Conservation (phyloP, 345 rosid genomes). For the Citrus unshiu region DNA sequence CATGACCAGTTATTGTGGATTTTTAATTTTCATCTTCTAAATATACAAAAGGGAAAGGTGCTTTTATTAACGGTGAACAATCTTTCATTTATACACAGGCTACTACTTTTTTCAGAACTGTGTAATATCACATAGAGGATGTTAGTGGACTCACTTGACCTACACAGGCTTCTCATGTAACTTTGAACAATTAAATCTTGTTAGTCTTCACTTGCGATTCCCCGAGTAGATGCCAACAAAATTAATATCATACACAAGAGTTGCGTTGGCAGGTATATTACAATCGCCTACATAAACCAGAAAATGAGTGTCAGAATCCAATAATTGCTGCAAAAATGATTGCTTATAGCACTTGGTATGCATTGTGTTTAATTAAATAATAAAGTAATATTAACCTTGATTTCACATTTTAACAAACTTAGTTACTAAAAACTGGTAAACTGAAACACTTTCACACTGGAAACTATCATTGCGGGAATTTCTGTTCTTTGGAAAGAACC, state of each 20-base stretch:
- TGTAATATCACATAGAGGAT: not conserved
- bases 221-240: conserved; percentile 74
- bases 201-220: conserved; percentile 51
- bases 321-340: not conserved
- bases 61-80: not conserved
- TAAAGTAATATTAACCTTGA: not conserved
- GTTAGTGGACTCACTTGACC: conserved; percentile 16
- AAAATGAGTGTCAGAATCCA: conserved; percentile 3
- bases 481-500: too few species aligned
- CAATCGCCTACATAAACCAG: conserved; percentile 65
- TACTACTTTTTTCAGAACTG: not conserved
- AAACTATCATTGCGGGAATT: too few species aligned
- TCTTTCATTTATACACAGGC: not conserved
- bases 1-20: not conserved
- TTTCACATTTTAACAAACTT: not conserved
- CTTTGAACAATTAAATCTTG: not conserved
- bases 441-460: not conserved
- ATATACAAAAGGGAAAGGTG: not conserved
- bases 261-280: conserved; percentile 93
- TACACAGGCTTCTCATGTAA: not conserved
- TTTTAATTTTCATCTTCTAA: not conserved
- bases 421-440: not conserved
- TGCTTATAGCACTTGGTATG: too few species aligned
- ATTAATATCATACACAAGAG: conserved; percentile 80
- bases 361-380: not conserved